Evolutionary conservation across 2,329 filamentous ascomycete genomes (phyloP).

Genomic region (Calonectria pteridis): DNA sequence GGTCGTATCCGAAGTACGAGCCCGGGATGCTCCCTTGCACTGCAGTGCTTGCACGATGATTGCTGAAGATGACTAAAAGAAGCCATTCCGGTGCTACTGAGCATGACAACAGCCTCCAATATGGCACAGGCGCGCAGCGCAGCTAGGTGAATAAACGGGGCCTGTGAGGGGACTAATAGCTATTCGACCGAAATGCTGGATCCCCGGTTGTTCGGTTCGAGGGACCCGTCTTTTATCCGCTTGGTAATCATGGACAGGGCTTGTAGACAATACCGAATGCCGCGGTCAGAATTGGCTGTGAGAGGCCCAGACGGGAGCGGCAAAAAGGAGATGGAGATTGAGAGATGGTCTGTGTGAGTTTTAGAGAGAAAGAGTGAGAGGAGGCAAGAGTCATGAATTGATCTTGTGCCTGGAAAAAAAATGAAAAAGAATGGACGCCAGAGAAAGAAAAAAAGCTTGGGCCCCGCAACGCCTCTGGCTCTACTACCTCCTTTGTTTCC

Average conservation of each 20-base stretch:
- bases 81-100: not conserved
- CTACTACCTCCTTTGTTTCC: not conserved
- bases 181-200: slow-evolving; percentile 6
- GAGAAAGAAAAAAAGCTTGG: not conserved
- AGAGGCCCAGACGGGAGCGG: slow-evolving; percentile 8
- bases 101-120: not conserved
- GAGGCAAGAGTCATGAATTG: not conserved
- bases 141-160: not conserved
- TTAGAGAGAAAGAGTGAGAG: not conserved
- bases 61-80: not conserved
- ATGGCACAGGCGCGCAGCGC: not conserved
- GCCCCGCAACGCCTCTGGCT: not conserved
- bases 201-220: slow-evolving; percentile 2
- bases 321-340: not conserved
- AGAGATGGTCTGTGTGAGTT: slow-evolving; percentile 9
- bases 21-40: not conserved
- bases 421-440: not conserved
- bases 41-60: not conserved
- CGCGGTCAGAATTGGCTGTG: not conserved
- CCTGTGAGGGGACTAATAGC: not conserved
- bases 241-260: slow-evolving; percentile 2
- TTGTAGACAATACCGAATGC: slow-evolving; percentile 1
- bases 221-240: not conserved
- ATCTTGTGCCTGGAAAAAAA: slow-evolving; percentile 1
- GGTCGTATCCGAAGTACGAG: not conserved